phyloP scores from a whole-genome alignment of 306 rosid genomes.

The Trifolium pratense region DNA sequence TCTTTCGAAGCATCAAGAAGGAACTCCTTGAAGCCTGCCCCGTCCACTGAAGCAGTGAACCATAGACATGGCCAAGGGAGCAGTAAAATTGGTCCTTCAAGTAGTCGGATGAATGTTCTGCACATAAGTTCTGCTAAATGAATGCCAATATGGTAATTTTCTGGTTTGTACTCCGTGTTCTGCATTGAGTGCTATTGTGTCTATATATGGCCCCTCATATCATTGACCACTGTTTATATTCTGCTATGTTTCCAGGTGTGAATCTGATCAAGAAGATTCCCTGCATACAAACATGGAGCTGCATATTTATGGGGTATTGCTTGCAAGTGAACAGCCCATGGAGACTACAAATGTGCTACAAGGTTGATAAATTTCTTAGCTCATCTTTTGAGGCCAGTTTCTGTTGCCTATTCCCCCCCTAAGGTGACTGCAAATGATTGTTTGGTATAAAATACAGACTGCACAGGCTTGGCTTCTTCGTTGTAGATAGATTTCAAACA shows the following conservation, averaged over 20 bases:
- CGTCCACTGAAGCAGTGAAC: constrained; percentile 67
- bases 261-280: constrained; percentile 41
- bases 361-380: constrained; percentile 53
- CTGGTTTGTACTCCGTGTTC: background rate
- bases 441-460: constrained; percentile 62
- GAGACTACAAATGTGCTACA: constrained; percentile 48
- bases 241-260: constrained; percentile 55
- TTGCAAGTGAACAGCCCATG: constrained; percentile 43
- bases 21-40: constrained; percentile 59
- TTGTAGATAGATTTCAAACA: constrained; percentile 78
- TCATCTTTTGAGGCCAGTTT: constrained; percentile 57
- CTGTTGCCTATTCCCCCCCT: constrained; percentile 49
- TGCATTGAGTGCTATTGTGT: constrained; percentile 14
- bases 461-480: constrained; percentile 63
- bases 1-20: constrained; percentile 68
- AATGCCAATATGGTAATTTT: constrained; percentile 62
- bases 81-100: constrained; percentile 77
- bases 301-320: constrained; percentile 52
- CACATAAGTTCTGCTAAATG: constrained; percentile 79
- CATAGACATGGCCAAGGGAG: constrained; percentile 61
- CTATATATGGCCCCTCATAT: constrained; percentile 14
- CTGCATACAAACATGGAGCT: constrained; percentile 51
- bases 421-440: constrained; percentile 67
- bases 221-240: constrained; percentile 38
- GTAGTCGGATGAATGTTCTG: constrained; percentile 91